Evolutionary conservation across 2,329 filamentous ascomycete genomes (phyloP).

Genomic region (Fusarium continuum): DNA sequence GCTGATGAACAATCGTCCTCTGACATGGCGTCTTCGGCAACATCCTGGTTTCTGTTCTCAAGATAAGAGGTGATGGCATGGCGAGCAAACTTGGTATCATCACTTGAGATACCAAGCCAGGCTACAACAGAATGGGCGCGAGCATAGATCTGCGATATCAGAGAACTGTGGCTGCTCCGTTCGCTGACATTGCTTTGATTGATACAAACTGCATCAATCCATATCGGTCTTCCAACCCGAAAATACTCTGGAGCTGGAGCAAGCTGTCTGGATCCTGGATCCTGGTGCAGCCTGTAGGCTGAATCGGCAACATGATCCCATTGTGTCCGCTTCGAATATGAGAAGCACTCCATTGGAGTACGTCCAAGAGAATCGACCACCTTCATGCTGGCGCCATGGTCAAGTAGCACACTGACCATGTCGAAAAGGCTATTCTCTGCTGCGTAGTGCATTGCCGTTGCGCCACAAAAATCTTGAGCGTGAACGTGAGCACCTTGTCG

Average conservation of each 20-base stretch:
- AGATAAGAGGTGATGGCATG: not conserved
- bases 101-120: not conserved
- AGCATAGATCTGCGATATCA: not conserved
- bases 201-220: slow-evolving; percentile 11
- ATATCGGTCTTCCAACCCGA: not conserved
- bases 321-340: not conserved
- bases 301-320: not conserved
- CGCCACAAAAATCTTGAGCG: not conserved
- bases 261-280: not conserved
- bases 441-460: slow-evolving; percentile 3
- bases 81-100: not conserved
- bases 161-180: not conserved
- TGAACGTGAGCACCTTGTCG: not conserved
- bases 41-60: not conserved
- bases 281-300: not conserved
- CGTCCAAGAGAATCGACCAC: not conserved
- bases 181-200: not conserved
- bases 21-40: not conserved
- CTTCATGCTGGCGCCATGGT: not conserved
- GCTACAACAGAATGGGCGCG: not conserved
- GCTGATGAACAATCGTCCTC: not conserved
- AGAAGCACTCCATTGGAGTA: not conserved
- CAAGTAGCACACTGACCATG: not conserved
- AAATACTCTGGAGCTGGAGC: accelerated
- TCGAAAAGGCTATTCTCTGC: not conserved